These are phyloP conservation scores for Clonostachys rhizophaga DNA, from an alignment of 2,329 filamentous ascomycete species.

Conservation along the genomic window DNA sequence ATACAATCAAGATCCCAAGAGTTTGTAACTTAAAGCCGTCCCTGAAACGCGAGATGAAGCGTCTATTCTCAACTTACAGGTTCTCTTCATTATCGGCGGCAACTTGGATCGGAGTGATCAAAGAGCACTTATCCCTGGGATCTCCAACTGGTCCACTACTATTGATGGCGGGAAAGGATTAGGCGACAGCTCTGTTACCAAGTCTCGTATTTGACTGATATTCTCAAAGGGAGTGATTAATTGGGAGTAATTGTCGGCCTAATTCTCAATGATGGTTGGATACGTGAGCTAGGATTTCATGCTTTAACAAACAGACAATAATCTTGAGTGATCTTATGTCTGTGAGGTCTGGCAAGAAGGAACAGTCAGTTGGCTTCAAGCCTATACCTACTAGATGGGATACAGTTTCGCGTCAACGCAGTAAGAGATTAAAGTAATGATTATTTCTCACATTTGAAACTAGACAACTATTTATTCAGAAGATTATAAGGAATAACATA, in stretches of 20 bases:
- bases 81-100: constrained; percentile 13
- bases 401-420: constrained; percentile 15
- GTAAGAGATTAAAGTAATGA: too few relatives aligned
- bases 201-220: constrained; percentile 19
- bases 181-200: constrained; percentile 31
- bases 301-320: constrained; percentile 11
- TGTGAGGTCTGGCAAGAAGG: constrained; percentile 15
- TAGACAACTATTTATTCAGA: too few relatives aligned
- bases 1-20: constrained; percentile 8
- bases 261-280: constrained; percentile 23
- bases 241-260: background rate
- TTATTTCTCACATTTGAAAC: too few relatives aligned
- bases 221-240: background rate
- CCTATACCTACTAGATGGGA: constrained; percentile 12
- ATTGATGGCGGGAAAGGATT: constrained; percentile 29
- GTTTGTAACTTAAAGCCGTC: constrained; percentile 28
- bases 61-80: constrained; percentile 11
- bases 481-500: too few relatives aligned
- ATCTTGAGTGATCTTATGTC: constrained; percentile 23
- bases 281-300: constrained; percentile 33
- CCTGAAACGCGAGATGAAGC: constrained; percentile 13
- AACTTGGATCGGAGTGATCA: constrained; percentile 27
- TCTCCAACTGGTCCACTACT: constrained; percentile 13
- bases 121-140: constrained; percentile 17
- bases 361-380: constrained; percentile 12